Evolutionary conservation across 495 filamentous ascomycete species (phyloP).

Genomic region (Thermothielavioides terrestris): DNA sequence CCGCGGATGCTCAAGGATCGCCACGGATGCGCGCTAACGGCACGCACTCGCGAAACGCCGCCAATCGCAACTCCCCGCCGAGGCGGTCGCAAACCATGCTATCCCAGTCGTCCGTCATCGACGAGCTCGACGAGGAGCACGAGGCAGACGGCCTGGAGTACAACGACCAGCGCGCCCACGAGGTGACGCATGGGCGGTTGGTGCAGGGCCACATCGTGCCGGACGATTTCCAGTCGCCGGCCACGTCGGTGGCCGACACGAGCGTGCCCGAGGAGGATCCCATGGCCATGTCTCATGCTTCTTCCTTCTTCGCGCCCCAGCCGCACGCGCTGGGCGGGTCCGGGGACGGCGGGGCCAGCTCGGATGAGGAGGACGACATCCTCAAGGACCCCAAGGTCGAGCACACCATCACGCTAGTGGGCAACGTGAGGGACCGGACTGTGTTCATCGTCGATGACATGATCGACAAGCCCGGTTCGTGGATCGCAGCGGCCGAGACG

Average conservation of each 20-base stretch:
- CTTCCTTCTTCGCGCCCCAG: constrained; percentile 46
- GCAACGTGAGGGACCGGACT: constrained; percentile 74
- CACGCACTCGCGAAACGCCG: constrained; percentile 21
- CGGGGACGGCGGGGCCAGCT: constrained; percentile 65
- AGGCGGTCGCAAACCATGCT: constrained; percentile 26
- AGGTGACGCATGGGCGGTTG: constrained; percentile 85
- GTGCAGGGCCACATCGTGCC: constrained; percentile 96
- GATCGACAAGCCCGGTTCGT: constrained; percentile 94
- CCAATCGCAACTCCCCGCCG: constrained; percentile 8
- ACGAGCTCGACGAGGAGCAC: constrained; percentile 39
- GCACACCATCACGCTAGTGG: constrained; percentile 91
- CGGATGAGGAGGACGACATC: constrained; percentile 83
- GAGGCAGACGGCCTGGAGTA: constrained; percentile 55
- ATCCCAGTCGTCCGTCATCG: constrained; percentile 32
- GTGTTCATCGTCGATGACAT: constrained; percentile 97
- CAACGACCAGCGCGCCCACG: constrained; percentile 75
- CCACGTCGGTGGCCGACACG: constrained; percentile 49
- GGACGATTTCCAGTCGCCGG: constrained; percentile 78
- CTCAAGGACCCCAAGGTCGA: constrained; percentile 67
- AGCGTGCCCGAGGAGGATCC: constrained; percentile 51
- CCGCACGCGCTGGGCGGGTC: constrained; percentile 71
- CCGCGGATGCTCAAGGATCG: constrained; percentile 33
- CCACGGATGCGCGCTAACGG: constrained; percentile 28
- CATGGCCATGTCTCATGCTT: constrained; percentile 48
- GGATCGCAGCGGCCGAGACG: constrained; percentile 98